phyloP scores from a whole-genome alignment of 2,329 filamentous ascomycete genomes.

The Aspergillus puulaauensis region DNA sequence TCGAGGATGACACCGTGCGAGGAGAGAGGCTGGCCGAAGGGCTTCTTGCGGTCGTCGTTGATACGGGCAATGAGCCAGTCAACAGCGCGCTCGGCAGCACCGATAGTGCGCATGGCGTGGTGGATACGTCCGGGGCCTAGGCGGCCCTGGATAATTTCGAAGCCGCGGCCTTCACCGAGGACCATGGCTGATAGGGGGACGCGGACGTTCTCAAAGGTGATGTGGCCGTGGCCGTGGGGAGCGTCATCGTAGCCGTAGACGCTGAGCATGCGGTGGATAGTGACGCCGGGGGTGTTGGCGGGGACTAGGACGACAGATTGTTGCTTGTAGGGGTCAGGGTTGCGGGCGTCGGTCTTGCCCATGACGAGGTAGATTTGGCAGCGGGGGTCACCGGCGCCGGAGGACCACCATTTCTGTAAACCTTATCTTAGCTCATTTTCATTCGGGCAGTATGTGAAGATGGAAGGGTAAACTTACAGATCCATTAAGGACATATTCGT shows the following conservation, averaged over 20 bases:
- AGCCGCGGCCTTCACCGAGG: constrained; percentile 88
- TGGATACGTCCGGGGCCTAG: constrained; percentile 95
- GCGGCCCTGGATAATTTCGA: constrained; percentile 97
- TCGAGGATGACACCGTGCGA: constrained; percentile 94
- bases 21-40: constrained; percentile 82
- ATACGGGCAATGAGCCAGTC: constrained; percentile 94
- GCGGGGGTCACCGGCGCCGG: constrained; percentile 86
- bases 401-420: constrained; percentile 95
- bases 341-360: constrained; percentile 80
- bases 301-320: constrained; percentile 93
- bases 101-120: constrained; percentile 94
- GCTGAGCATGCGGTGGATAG: constrained; percentile 87
- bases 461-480: constrained; percentile 53
- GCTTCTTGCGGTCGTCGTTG: constrained; percentile 87
- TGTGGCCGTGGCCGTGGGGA: constrained; percentile 95
- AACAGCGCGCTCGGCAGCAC: constrained; percentile 83
- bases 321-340: constrained; percentile 78
- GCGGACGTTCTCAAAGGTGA: constrained; percentile 85
- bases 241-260: constrained; percentile 98
- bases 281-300: constrained; percentile 76
- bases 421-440: constrained; percentile 1
- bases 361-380: constrained; percentile 96
- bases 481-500: constrained; percentile 89
- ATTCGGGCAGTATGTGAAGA: neutral
- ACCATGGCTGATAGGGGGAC: constrained; percentile 83